These are phyloP conservation scores for Thuja plicata DNA, from an alignment of 83 land plant genomes.

Conservation along the genomic window DNA sequence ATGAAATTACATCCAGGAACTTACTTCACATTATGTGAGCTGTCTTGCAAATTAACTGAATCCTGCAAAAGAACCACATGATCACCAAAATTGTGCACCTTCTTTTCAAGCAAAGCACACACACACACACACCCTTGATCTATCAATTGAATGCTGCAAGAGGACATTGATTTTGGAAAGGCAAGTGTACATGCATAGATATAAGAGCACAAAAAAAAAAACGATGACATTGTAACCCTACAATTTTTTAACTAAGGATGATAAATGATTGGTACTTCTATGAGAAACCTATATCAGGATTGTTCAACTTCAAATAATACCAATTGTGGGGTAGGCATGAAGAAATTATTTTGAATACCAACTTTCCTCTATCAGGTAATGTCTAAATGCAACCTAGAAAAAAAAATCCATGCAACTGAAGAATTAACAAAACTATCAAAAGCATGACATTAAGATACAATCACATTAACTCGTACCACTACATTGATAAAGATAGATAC, in stretches of 20 bases:
- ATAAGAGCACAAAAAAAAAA: background rate
- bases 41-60: slow-evolving; percentile 54
- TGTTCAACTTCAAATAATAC: background rate
- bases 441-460: background rate
- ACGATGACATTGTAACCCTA: background rate
- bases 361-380: background rate
- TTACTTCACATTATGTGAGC: slow-evolving; percentile 67
- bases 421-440: background rate
- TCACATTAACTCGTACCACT: background rate
- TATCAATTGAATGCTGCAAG: too few species aligned
- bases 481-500: background rate
- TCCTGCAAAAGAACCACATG: slow-evolving; percentile 34
- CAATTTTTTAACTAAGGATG: background rate
- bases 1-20: slow-evolving; percentile 6
- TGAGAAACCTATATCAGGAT: background rate
- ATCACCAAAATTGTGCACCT: background rate
- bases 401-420: background rate
- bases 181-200: background rate
- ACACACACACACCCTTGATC: too few species aligned
- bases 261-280: background rate
- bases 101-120: background rate
- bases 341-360: background rate
- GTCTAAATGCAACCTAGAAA: background rate
- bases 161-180: too few species aligned
- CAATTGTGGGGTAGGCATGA: background rate